Evolutionary conservation across 2,329 filamentous ascomycete genomes (phyloP), one percentile per base, ranked within the genome.

Genomic region (Dothiorella sarmentorum): DNA sequence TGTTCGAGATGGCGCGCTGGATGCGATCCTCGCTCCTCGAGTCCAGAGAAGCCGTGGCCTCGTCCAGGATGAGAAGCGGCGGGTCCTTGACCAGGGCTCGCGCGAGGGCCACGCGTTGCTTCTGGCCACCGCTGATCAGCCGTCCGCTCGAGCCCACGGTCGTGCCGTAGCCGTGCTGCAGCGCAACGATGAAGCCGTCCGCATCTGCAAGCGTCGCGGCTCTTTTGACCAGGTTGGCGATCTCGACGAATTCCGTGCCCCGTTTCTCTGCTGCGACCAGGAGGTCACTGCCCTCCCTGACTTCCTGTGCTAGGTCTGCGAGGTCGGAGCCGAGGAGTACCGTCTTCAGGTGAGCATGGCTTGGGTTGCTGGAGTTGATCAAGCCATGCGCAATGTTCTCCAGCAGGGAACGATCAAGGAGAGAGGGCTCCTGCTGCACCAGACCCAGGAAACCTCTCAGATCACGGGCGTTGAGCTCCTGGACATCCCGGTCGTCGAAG

Each of bases 21-120:
- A 86, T 84, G 4, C 78, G 75, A 42, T 74, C 75, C 65, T 86
- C 84, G 45, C 78, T 83, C 2, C 76, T 76, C 13, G 82, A 83
- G 65, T 87, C 84, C 0, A 87, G 74, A 1, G 84, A 78, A 0
- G 82, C 79, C 1, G 84, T 87, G 2, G 84, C 83, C 65, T 87
- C 84, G 43, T 87, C 85, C 2, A 86, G 73, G 9, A 87, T 75
- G 3, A 86, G 72, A 7, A 87, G 79, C 52, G 75, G 75, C 2
- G 83, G 83, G 45, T 85, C 76, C 3, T 79, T 75, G 27, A 86
- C 78, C 13, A 87, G 70, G 4, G 72, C 72, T 17, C 83, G 74
- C 1, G 84, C 83, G 4, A 86, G 74, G 6, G 82, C 82, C 55
- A 87, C 75, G 4, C 84, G 75, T 65, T 87, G 84, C 53, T 82